Evolutionary conservation across 306 rosid genomes (phyloP).

Genomic region (Boehmeria nivea): DNA sequence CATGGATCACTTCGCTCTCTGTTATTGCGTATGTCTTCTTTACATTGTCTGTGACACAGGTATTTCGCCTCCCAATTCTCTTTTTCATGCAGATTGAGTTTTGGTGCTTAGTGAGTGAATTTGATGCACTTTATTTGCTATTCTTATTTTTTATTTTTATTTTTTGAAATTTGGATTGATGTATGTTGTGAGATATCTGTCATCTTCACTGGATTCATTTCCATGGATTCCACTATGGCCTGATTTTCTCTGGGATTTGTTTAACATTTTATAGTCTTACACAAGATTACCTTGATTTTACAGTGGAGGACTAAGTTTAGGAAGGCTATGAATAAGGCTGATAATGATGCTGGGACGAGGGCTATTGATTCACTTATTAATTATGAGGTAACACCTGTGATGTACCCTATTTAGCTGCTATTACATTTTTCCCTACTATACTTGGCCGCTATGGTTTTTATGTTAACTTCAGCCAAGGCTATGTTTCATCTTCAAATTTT

Average conservation of each 20-base stretch:
- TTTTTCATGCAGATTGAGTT: neutral
- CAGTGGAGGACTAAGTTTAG: constrained; percentile 99
- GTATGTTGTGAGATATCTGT: neutral
- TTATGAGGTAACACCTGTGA: constrained; percentile 65
- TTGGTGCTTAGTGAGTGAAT: neutral
- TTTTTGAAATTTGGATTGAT: neutral
- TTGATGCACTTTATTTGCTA: constrained; percentile 10
- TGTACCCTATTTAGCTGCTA: constrained; percentile 6
- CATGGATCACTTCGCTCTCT: constrained; percentile 86
- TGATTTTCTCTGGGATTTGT: neutral
- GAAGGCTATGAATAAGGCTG: constrained; percentile 94
- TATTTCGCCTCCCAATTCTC: constrained; percentile 25
- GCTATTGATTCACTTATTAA: constrained; percentile 90
- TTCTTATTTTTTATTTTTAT: neutral
- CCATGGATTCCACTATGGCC: no score
- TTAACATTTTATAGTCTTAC: neutral
- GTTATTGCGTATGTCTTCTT: constrained; percentile 84
- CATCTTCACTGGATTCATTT: no score
- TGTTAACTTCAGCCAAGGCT: neutral
- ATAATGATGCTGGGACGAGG: constrained; percentile 83
- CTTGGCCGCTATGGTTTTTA: neutral
- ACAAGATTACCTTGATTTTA: constrained; percentile 28
- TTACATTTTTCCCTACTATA: neutral
- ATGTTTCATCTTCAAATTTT: neutral
- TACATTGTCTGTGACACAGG: constrained; percentile 89